These are phyloP conservation scores for Colletotrichum liaoningense DNA, from an alignment of 2,329 filamentous ascomycete genomes.

Conservation along the genomic window DNA sequence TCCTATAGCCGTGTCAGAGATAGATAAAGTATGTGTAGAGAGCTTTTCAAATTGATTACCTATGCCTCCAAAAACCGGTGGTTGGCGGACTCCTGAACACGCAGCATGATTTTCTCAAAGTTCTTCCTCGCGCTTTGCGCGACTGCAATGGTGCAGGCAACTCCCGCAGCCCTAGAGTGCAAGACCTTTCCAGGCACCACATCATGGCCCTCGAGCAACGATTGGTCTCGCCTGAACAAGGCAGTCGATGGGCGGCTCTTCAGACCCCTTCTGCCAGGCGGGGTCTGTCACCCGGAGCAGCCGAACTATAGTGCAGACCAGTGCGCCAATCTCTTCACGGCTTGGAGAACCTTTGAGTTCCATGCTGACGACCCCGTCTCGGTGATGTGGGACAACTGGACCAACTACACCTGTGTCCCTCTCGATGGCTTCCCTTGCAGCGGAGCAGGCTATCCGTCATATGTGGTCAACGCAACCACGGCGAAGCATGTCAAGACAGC, in stretches of 20 bases:
- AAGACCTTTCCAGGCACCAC: conserved; percentile 59
- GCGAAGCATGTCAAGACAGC: conserved; percentile 46
- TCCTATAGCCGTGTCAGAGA: not conserved
- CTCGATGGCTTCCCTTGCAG: conserved; percentile 48
- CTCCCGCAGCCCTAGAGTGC: conserved; percentile 44
- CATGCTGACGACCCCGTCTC: conserved; percentile 49
- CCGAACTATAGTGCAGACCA: conserved; percentile 43
- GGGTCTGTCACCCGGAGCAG: conserved; percentile 55
- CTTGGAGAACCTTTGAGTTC: conserved; percentile 41
- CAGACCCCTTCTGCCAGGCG: conserved; percentile 54
- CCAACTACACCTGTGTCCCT: conserved; percentile 64
- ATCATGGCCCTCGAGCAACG: conserved; percentile 58
- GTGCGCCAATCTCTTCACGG: conserved; percentile 43
- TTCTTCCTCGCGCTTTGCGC: not conserved
- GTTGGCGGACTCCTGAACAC: not conserved
- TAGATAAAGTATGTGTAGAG: not conserved
- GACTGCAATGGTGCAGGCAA: not conserved
- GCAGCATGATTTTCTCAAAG: not conserved
- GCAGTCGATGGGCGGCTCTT: conserved; percentile 56
- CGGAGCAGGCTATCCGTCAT: conserved; percentile 46
- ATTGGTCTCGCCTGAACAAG: conserved; percentile 60
- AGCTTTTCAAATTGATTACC: not conserved
- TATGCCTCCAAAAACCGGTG: not conserved
- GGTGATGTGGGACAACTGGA: conserved; percentile 54
- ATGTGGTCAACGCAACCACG: conserved; percentile 48